These are phyloP conservation scores for Trichoderma asperelloides DNA, from an alignment of 495 filamentous ascomycete species.

Conservation along the genomic window DNA sequence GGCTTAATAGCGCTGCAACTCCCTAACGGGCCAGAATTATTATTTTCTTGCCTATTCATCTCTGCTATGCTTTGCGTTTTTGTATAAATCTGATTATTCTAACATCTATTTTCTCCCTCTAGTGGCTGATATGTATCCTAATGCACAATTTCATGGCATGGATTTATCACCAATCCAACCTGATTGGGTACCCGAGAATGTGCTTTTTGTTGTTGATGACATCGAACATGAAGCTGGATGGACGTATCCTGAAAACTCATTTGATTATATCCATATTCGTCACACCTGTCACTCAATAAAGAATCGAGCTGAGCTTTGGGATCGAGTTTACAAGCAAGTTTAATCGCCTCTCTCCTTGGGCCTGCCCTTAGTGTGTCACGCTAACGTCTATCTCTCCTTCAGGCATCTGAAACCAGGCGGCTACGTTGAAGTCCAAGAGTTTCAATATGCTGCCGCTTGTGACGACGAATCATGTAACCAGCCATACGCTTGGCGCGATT, in stretches of 20 bases:
- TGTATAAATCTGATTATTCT: not conserved
- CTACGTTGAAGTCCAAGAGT: constrained; percentile 47
- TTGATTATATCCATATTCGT: constrained; percentile 31
- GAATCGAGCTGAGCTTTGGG: constrained; percentile 30
- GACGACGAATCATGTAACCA: constrained; percentile 34
- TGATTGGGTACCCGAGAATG: constrained; percentile 25
- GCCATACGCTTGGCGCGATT: constrained; percentile 31
- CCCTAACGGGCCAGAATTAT: not conserved
- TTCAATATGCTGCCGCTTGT: constrained; percentile 26
- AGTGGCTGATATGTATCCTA: constrained; percentile 30
- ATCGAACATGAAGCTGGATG: constrained; percentile 26
- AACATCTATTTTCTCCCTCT: constrained; percentile 12
- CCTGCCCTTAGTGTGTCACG: not conserved
- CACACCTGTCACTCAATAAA: constrained; percentile 34
- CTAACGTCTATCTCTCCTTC: not conserved
- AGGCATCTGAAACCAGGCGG: constrained; percentile 43
- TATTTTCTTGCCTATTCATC: not conserved
- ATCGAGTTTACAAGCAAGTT: constrained; percentile 24
- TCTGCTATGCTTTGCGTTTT: not conserved
- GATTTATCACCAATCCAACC: constrained; percentile 31
- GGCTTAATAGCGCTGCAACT: not conserved
- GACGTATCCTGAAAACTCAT: constrained; percentile 39
- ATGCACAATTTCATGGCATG: constrained; percentile 22
- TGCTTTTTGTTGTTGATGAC: constrained; percentile 33
- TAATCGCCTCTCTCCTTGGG: not conserved